Base-by-base conservation (phyloP, 1,139 yeast genomes). In the Candida pseudoviswanathii region DNA sequence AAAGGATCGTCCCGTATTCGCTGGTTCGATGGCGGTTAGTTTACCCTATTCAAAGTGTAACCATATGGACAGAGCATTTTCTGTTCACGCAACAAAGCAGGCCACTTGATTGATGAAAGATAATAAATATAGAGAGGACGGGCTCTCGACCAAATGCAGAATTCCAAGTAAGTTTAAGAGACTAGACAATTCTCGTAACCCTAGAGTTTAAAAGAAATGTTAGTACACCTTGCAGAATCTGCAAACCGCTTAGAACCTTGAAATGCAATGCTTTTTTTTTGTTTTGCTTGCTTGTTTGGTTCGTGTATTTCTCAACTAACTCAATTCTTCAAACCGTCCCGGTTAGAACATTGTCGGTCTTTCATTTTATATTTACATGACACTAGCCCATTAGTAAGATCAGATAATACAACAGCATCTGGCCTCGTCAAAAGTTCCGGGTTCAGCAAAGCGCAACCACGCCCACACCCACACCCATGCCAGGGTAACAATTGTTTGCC, bases 361-460 rank as follows among this genome's bases (percentile, higher is more conserved):
- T 34, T 34, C 9, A 5, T 31, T 31, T 31, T 31, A 5, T 31
- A 9, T 6, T 31, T 11, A 33, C 22, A 33, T 33, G 22, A 33
- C 37, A 33, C 37, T 33, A 4, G 37, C 37, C 22, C 30, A 37
- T 37, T 37, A 37, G 22, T 37, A 37, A 37, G 41, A 37, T 37
- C 30, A 37, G 41, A 37, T 37, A 10, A 31, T 9, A 31, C 11
- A 33, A 33, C 21, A 33, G 8, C 30, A 16, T 16, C 16, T 16
- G 16, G 16, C 16, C 16, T 16, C 16, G 16, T 16, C 16, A 16
- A 16, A 16, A 16, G 16, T 16, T 16, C 16, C 16, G 16, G 16
- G 16, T 16, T 16, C 16, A 16, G 16, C 16, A 16, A 16, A 16
- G 16, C 16, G 16, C 16, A 16, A 16, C 16, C 16, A 16, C 16